Evolutionary conservation across 495 filamentous ascomycete genomes (phyloP).

Genomic region (Gamarada debralockiae): DNA sequence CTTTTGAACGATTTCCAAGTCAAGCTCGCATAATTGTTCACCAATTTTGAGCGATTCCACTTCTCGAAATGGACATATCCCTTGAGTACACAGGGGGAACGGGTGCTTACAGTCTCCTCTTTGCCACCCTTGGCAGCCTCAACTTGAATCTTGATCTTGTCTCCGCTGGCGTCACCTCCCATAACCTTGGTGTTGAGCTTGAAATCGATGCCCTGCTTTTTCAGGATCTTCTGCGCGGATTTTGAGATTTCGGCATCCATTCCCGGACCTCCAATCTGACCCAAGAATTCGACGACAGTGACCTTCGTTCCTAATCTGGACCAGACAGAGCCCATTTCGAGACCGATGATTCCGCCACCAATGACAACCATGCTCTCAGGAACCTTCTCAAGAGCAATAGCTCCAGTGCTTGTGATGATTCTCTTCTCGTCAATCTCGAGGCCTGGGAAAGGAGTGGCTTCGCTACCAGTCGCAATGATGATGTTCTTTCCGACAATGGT

Average conservation of each 20-base stretch:
- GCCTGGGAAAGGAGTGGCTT: slow-evolving; percentile 94
- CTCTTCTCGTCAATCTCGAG: slow-evolving; percentile 95
- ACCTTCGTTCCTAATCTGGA: slow-evolving; percentile 88
- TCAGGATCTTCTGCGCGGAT: slow-evolving; percentile 84
- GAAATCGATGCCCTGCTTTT: slow-evolving; percentile 98
- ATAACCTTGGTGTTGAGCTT: slow-evolving; percentile 95
- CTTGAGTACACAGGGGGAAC: too few relatives aligned
- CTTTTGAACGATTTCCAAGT: too few relatives aligned
- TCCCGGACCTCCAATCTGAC: slow-evolving; percentile 94
- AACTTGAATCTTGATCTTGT: slow-evolving; percentile 71
- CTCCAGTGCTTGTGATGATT: slow-evolving; percentile 93
- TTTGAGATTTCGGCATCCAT: slow-evolving; percentile 97
- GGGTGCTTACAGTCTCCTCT: slow-evolving; percentile 67
- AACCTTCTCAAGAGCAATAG: slow-evolving; percentile 81
- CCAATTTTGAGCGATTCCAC: too few relatives aligned
- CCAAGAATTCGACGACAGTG: slow-evolving; percentile 93
- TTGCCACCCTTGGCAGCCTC: slow-evolving; percentile 97
- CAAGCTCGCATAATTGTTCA: too few relatives aligned
- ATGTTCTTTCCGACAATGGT: slow-evolving; percentile 90
- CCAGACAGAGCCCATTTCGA: slow-evolving; percentile 99
- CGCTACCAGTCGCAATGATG: slow-evolving; percentile 91
- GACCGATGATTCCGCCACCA: slow-evolving; percentile 96
- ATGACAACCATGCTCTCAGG: slow-evolving; percentile 98
- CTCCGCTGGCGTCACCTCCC: slow-evolving; percentile 74
- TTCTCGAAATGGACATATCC: too few relatives aligned